These are phyloP conservation scores for Hysterangium stoloniferum DNA, from an alignment of 768 basidiomycete genomes.

Conservation along the genomic window DNA sequence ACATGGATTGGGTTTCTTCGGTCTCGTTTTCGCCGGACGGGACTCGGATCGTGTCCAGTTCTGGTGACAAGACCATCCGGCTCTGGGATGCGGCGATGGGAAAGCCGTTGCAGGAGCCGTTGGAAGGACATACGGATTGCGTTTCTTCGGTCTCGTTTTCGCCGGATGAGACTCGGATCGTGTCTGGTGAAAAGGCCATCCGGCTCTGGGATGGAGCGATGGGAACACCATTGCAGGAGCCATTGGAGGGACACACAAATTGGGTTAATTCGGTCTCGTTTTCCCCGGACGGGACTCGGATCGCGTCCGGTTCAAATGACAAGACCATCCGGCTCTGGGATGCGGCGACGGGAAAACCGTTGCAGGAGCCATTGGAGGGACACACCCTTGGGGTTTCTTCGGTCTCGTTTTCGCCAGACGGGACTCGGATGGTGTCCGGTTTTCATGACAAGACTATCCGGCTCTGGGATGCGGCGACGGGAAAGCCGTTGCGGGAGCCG, in stretches of 20 bases:
- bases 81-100: slow-evolving; percentile 5
- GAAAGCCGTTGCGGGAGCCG: not conserved
- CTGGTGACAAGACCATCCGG: not conserved
- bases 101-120: not conserved
- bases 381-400: not conserved
- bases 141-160: slow-evolving; percentile 26
- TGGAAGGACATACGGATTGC: not conserved
- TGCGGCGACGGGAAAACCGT: not conserved
- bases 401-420: slow-evolving; percentile 9
- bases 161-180: slow-evolving; percentile 22
- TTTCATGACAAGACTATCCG: slow-evolving; percentile 7
- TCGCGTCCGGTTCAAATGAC: slow-evolving; percentile 14
- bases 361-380: not conserved
- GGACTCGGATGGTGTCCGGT: slow-evolving; percentile 6
- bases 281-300: slow-evolving; percentile 7
- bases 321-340: slow-evolving; percentile 13
- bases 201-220: slow-evolving; percentile 7
- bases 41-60: not conserved
- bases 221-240: not conserved
- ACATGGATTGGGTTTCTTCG: not conserved
- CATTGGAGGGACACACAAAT: slow-evolving; percentile 1
- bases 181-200: slow-evolving; percentile 19
- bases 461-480: slow-evolving; percentile 3
- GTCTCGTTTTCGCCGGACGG: slow-evolving; percentile 1
- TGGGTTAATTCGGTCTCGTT: slow-evolving; percentile 12